A percentile compares a stretch with the other conserved stretches of the same genome.
Conservation (phyloP, 148 eudicot genomes). For the Cornus kousa region DNA sequence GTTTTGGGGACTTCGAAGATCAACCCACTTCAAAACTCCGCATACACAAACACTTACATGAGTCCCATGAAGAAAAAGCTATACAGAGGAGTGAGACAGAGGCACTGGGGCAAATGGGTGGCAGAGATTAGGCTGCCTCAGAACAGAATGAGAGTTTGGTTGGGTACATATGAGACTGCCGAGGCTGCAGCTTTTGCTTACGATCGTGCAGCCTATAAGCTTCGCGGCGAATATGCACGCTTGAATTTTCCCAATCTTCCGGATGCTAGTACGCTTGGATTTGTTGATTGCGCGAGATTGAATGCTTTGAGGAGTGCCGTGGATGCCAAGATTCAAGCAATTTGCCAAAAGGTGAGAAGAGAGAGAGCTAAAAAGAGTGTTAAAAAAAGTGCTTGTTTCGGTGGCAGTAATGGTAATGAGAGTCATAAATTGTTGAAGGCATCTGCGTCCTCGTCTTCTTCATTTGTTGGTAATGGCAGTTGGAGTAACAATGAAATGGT, state of each 20-base stretch:
- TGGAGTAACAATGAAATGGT: constrained; percentile 9
- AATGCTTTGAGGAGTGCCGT: constrained; percentile 58
- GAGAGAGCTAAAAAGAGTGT: constrained; percentile 48
- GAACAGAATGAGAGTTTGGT: constrained; percentile 90
- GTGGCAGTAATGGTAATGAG: constrained; percentile 12
- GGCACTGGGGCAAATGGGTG: constrained; percentile 99
- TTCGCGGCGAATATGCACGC: constrained; percentile 83
- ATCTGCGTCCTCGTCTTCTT: constrained; percentile 30
- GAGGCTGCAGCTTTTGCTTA: constrained; percentile 98
- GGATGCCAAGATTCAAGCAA: constrained; percentile 78
- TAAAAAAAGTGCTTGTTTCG: constrained; percentile 25
- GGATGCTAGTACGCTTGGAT: constrained; percentile 48
- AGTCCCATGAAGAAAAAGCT: constrained; percentile 60
- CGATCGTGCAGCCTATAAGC: constrained; percentile 90
- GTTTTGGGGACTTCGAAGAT: constrained; percentile 10
- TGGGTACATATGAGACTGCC: constrained; percentile 84
- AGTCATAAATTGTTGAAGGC: constrained; percentile 21
- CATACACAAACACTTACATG: neutral
- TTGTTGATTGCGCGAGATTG: constrained; percentile 49
- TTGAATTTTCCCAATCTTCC: constrained; percentile 71
- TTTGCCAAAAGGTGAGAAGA: constrained; percentile 59
- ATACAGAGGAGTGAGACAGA: constrained; percentile 93
- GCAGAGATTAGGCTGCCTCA: constrained; percentile 95
- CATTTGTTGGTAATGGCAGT: constrained; percentile 25
- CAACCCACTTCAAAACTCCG: constrained; percentile 17